These are phyloP conservation scores for Stromatinia cepivora DNA, from an alignment of 2,329 filamentous ascomycete genomes.

Conservation along the genomic window DNA sequence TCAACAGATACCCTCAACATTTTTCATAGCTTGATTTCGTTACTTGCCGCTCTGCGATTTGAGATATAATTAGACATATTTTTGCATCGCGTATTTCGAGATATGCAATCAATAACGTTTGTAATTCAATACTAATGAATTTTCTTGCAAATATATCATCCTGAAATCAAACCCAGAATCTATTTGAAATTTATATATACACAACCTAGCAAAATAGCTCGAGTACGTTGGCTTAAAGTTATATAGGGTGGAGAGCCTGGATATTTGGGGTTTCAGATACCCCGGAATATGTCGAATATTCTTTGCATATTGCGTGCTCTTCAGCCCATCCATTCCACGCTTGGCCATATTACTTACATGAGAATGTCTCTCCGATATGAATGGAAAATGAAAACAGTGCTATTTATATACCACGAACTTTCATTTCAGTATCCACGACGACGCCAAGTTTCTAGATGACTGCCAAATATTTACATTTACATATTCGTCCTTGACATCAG, in stretches of 20 bases:
- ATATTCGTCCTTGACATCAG: neutral
- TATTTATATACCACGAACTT: neutral
- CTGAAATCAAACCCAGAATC: neutral
- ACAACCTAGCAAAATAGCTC: too few relatives aligned
- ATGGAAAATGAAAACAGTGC: neutral
- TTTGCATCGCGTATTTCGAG: neutral
- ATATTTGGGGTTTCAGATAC: neutral
- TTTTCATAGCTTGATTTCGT: neutral
- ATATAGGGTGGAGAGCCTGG: neutral
- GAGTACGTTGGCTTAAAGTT: neutral
- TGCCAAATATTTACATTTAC: neutral
- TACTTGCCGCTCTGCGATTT: neutral
- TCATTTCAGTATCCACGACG: neutral
- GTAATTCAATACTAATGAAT: neutral
- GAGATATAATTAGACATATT: neutral
- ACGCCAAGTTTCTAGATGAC: too few relatives aligned
- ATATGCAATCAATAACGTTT: neutral
- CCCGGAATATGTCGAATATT: slow-evolving; percentile 15
- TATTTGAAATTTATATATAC: neutral
- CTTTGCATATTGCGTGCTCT: slow-evolving; percentile 20
- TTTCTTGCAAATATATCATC: neutral
- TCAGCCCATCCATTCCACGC: neutral
- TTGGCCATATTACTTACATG: neutral
- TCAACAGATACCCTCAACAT: slow-evolving; percentile 1
- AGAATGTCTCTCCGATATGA: neutral